Conservation (phyloP, 441 rosid genomes). For the Rhodomyrtus psidioides region DNA sequence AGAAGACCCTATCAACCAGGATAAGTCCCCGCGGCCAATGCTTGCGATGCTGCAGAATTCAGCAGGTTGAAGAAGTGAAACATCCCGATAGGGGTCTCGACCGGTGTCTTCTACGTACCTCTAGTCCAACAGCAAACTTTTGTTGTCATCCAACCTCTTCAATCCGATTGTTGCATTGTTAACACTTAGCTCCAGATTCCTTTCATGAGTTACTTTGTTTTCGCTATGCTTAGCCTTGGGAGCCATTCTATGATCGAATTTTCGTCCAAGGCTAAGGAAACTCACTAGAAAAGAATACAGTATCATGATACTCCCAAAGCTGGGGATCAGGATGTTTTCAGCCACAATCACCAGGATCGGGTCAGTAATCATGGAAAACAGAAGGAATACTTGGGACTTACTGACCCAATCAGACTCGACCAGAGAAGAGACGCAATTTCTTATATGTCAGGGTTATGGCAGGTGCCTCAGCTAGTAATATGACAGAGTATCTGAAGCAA, state of each 20-base stretch:
- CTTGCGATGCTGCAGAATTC: constrained; percentile 53
- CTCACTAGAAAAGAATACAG: constrained; percentile 47
- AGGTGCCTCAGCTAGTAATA: constrained; percentile 50
- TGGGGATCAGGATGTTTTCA: constrained; percentile 44
- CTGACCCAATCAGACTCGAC: constrained; percentile 27
- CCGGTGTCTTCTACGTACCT: constrained; percentile 25
- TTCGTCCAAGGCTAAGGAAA: constrained; percentile 33
- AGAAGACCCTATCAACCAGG: constrained; percentile 30
- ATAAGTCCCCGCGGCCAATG: constrained; percentile 31
- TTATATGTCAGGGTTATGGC: constrained; percentile 47
- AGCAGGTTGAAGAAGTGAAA: constrained; percentile 62
- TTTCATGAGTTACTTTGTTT: constrained; percentile 39
- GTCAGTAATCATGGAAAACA: constrained; percentile 39
- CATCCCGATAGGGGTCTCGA: constrained; percentile 49
- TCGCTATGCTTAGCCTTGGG: constrained; percentile 53
- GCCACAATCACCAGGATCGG: constrained; percentile 37
- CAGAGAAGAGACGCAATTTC: constrained; percentile 37
- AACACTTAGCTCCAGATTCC: constrained; percentile 40
- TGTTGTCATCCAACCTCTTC: constrained; percentile 53
- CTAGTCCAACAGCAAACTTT: constrained; percentile 42
- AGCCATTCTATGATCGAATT: constrained; percentile 53
- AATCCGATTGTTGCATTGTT: constrained; percentile 36
- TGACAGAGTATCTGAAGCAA: constrained; percentile 43
- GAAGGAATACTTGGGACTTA: constrained; percentile 26
- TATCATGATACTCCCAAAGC: constrained; percentile 45